Evolutionary conservation across 495 filamentous ascomycete species (phyloP).

Genomic region (Talaromyces borbonicus): DNA sequence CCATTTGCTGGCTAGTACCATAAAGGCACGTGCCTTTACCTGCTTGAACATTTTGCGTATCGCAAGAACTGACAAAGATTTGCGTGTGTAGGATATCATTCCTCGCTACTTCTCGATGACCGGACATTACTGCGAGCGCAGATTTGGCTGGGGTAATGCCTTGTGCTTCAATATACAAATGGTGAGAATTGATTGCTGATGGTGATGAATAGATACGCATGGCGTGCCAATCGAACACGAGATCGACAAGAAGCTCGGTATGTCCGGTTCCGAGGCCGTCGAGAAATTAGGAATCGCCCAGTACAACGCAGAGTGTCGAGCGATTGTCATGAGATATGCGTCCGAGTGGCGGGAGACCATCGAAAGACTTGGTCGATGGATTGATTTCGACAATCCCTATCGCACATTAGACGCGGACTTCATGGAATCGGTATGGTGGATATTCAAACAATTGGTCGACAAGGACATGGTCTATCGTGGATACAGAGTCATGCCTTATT

Average conservation of each 20-base stretch:
- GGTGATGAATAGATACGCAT: conserved; percentile 53
- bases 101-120: conserved; percentile 89
- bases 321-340: conserved; percentile 91
- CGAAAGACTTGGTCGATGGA: conserved; percentile 87
- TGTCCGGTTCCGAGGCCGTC: conserved; percentile 83
- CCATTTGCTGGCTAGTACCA: conserved; percentile 89
- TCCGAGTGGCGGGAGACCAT: conserved; percentile 86
- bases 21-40: conserved; percentile 48
- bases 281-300: conserved; percentile 75
- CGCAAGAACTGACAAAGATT: conserved; percentile 10
- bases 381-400: conserved; percentile 97
- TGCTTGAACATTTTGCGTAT: not conserved
- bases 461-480: conserved; percentile 84
- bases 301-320: conserved; percentile 88
- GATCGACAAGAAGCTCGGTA: conserved; percentile 94
- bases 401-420: conserved; percentile 88
- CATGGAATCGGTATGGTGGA: conserved; percentile 97
- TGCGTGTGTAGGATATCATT: conserved; percentile 77
- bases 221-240: conserved; percentile 94
- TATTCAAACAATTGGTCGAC: conserved; percentile 85
- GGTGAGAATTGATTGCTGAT: not conserved
- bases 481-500: conserved; percentile 90
- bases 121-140: conserved; percentile 60
- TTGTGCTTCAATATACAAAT: not conserved
- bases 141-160: conserved; percentile 54